Base-by-base conservation (phyloP, 208 protist species). In the Trypanosoma theileri region DNA sequence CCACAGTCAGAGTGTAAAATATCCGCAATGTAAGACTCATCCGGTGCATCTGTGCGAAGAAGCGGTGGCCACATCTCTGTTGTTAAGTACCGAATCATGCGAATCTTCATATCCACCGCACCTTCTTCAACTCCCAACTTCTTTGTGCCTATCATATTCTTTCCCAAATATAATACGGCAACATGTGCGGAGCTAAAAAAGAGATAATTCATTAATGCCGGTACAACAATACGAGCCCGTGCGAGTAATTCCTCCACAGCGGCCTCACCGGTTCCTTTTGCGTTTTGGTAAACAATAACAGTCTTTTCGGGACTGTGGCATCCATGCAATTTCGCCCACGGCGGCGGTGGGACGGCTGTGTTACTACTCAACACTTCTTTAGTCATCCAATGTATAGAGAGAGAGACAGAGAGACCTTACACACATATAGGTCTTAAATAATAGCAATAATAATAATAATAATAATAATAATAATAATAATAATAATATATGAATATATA, bases 151-250 rank as follows among this genome's bases (percentile, higher is more conserved):
- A 53, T 35, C 0, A 77, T 66, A 16, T 59, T 68, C 67, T 91
- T 88, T 45, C 85, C 85, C 68, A 91, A 84, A 73, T 88, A 88
- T 48, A 86, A 76, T 10, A 86, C 81, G 0, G 79, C 77, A 19
- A 84, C 71, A 59, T 82, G 66, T 1, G 77, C 62, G 35, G 72
- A 70, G 63, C 72, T 71, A 62, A 90, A 90, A 67, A 81, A 90
- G 35, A 91, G 66, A 67, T 84, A 87, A 59, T 91, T 88, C 76
- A 82, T 85, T 21, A 91, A 70, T 17, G 85, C 81, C 0, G 85
- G 82, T 13, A 91, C 63, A 52, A 77, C 69, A 31, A 84, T 58
- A 56, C 74, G 71, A 3, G 81, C 85, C 59, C 77, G 72, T 4
- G 54, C 45, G 12, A 85, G 62, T 8, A 88, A 74, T 68, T 85